phyloP scores from a whole-genome alignment of 2,329 filamentous ascomycete genomes.

The Botrytis byssoidea region DNA sequence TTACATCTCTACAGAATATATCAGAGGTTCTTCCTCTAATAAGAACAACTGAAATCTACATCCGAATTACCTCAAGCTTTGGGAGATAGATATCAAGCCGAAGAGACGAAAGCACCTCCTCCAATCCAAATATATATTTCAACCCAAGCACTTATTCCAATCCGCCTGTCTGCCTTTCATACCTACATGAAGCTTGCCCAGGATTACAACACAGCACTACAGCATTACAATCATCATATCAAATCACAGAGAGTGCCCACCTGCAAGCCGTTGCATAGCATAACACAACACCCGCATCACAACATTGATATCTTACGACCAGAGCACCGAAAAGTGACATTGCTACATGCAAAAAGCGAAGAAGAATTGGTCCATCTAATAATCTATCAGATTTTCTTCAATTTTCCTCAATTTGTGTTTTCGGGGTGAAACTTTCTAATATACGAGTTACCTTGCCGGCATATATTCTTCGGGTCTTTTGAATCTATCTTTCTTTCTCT shows the following conservation, averaged over 20 bases:
- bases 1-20: neutral
- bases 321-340: neutral
- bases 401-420: neutral
- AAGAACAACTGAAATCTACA: neutral
- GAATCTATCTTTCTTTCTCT: neutral
- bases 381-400: neutral
- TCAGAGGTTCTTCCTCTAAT: neutral
- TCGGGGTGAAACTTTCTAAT: neutral
- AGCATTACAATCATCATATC: neutral
- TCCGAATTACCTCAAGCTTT: neutral
- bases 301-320: neutral
- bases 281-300: neutral
- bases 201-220: neutral
- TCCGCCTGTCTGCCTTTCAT: neutral
- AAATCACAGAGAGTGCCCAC: neutral
- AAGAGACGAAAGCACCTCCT: neutral
- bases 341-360: neutral
- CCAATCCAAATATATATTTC: neutral
- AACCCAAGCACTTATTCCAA: neutral
- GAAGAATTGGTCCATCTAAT: neutral
- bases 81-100: neutral
- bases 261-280: neutral
- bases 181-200: neutral
- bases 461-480: neutral
- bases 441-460: neutral